phyloP scores from a whole-genome alignment of 2,329 filamentous ascomycete genomes.

The Colletotrichum sp. region DNA sequence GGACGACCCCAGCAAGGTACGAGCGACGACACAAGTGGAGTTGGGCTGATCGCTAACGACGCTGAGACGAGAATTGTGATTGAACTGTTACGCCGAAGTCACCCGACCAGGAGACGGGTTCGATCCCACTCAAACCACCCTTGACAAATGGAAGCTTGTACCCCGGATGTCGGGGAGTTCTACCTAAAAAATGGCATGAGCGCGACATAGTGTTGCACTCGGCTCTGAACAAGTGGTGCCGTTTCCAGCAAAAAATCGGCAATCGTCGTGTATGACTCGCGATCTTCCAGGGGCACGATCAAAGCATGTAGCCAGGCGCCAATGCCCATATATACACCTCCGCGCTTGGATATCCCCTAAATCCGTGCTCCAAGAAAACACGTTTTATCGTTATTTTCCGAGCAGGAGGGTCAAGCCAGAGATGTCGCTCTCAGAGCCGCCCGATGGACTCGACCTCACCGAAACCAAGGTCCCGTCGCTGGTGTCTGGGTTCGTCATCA shows the following conservation, averaged over 20 bases:
- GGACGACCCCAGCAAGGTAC: background rate
- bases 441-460: slow-evolving; percentile 15
- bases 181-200: background rate
- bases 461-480: slow-evolving; percentile 23
- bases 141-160: background rate
- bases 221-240: background rate
- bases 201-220: background rate
- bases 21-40: background rate
- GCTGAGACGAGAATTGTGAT: background rate
- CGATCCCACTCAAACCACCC: background rate
- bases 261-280: background rate
- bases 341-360: background rate
- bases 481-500: slow-evolving; percentile 19
- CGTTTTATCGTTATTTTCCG: background rate
- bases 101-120: background rate
- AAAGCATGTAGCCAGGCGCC: background rate
- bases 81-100: background rate
- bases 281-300: background rate
- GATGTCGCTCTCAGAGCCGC: background rate
- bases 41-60: background rate
- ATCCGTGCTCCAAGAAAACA: background rate
- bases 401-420: background rate
- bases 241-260: background rate
- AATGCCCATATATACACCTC: background rate
- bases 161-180: background rate